A percentile compares a stretch with the other conserved stretches of the same genome.
phyloP scores from a whole-genome alignment of 2,329 filamentous ascomycete genomes.

The Xylariaceae sp. region DNA sequence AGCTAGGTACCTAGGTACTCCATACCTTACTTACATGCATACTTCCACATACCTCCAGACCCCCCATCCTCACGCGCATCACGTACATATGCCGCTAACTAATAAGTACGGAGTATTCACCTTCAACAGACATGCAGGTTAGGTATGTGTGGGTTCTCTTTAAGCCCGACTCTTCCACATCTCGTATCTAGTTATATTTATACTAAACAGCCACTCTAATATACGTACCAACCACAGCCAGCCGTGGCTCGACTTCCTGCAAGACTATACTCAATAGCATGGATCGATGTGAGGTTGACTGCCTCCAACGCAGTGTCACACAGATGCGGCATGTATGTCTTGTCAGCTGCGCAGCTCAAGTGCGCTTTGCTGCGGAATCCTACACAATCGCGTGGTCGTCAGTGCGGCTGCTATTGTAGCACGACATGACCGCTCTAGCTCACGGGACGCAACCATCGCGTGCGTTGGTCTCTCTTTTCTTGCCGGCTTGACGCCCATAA shows the following conservation, averaged over 20 bases:
- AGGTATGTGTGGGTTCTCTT: background rate
- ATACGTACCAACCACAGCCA: constrained; percentile 17
- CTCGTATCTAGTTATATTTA: constrained; percentile 11
- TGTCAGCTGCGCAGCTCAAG: constrained; percentile 15
- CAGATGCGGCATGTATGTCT: constrained; percentile 6
- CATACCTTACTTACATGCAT: constrained; percentile 3
- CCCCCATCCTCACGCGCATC: constrained; percentile 2
- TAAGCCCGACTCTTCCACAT: constrained; percentile 9
- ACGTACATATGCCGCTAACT: constrained; percentile 7
- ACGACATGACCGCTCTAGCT: constrained; percentile 12
- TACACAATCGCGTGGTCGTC: constrained; percentile 22
- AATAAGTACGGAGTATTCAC: no score
- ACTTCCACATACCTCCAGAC: background rate
- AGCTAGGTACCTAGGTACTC: no score
- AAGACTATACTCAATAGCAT: constrained; percentile 14
- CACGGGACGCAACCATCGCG: constrained; percentile 1
- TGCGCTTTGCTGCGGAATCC: constrained; percentile 17
- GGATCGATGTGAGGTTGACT: constrained; percentile 8
- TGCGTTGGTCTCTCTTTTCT: background rate
- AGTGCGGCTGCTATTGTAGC: constrained; percentile 12
- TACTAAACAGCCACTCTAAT: constrained; percentile 18
- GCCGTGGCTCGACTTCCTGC: constrained; percentile 3
- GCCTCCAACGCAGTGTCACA: constrained; percentile 2
- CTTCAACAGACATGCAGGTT: constrained; percentile 6
- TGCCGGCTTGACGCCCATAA: background rate